These are phyloP conservation scores for Ogataea saltuana DNA, from an alignment of 805 yeast genomes.

Conservation along the genomic window DNA sequence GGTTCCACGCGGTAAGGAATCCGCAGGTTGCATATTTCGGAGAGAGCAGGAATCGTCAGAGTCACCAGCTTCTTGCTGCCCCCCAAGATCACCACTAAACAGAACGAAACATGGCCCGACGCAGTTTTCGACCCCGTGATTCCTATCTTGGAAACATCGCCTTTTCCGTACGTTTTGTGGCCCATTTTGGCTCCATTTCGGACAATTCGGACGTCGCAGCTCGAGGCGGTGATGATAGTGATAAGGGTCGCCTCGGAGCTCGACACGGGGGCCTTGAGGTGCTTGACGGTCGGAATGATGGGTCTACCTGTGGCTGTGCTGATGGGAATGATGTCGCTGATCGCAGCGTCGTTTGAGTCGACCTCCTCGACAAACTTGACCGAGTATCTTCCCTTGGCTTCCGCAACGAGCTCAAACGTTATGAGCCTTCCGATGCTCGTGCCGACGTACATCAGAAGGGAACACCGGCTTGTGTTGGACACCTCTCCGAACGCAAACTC, in stretches of 20 bases:
- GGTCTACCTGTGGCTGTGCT: constrained; percentile 61
- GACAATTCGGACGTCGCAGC: constrained; percentile 61
- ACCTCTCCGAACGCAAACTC: constrained; percentile 74
- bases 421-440: constrained; percentile 72
- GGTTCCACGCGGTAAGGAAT: constrained; percentile 46
- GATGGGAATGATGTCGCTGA: constrained; percentile 58
- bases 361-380: constrained; percentile 52
- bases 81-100: constrained; percentile 34
- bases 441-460: constrained; percentile 75
- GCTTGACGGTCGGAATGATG: constrained; percentile 61
- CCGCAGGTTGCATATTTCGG: constrained; percentile 53
- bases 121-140: constrained; percentile 42
- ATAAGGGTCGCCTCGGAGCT: constrained; percentile 60
- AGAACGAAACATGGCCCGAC: constrained; percentile 28
- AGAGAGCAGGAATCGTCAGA: constrained; percentile 60
- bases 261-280: constrained; percentile 46
- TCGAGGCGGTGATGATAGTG: constrained; percentile 54
- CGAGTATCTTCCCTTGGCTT: constrained; percentile 58
- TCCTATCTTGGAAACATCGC: constrained; percentile 49
- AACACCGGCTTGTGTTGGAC: constrained; percentile 58
- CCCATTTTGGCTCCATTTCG: constrained; percentile 62
- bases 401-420: constrained; percentile 65
- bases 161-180: constrained; percentile 60
- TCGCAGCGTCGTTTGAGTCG: constrained; percentile 51
- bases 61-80: constrained; percentile 28